Percentiles rank a stretch among this genome's conserved stretches.
Conservation (phyloP, 164 flowering plant genomes). For the Sextonia rubra region DNA sequence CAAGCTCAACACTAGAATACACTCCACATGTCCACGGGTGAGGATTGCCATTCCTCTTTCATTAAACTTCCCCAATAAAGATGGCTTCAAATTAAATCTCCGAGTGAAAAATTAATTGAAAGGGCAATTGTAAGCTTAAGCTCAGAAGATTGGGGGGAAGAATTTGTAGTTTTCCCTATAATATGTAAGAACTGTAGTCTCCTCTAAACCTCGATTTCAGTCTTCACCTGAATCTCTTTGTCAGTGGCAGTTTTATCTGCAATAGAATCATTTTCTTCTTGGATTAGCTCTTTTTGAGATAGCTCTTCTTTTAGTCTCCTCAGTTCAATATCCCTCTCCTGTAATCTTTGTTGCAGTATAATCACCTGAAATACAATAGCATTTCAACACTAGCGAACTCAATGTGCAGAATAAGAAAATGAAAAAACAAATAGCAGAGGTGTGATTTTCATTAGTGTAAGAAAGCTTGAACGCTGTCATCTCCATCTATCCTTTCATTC, state of each 20-base stretch:
- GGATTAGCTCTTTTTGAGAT: constrained; percentile 26
- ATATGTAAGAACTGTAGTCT: background rate
- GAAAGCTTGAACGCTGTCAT: no score
- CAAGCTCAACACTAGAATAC: no score
- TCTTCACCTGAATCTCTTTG: background rate
- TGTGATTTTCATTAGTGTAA: background rate
- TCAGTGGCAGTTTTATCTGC: constrained; percentile 2
- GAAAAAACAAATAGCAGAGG: background rate
- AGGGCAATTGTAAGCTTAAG: no score
- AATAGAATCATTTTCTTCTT: constrained; percentile 22
- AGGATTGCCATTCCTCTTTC: no score
- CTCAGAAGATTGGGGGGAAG: no score
- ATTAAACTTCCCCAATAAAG: no score
- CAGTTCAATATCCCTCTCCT: constrained; percentile 62
- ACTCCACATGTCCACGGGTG: no score
- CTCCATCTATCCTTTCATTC: no score
- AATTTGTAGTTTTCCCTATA: no score
- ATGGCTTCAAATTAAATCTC: no score
- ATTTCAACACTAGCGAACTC: background rate
- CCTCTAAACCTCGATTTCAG: constrained; percentile 10
- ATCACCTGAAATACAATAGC: constrained; percentile 43
- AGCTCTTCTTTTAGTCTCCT: constrained; percentile 46
- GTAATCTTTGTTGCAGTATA: constrained; percentile 57
- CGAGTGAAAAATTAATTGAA: no score
- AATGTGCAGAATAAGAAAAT: background rate